Conservation (phyloP, 352 stramenopile genomes). For the Phytophthora tubulina region DNA sequence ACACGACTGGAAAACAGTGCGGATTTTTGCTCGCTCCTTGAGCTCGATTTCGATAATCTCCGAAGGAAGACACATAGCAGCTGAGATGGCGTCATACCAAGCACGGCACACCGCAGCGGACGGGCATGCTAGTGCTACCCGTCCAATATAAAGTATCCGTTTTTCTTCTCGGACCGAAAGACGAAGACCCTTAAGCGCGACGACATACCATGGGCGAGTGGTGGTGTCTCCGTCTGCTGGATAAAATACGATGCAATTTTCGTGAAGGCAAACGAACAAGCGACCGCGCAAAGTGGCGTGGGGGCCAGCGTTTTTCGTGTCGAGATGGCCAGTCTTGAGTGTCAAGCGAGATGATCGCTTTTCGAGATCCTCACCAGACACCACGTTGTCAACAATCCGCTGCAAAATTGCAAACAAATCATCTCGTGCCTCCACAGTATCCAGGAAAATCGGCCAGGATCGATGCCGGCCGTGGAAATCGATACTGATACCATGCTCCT, state of each 20-base stretch:
- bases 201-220: conserved; percentile 82
- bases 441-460: conserved; percentile 83
- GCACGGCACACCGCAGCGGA: conserved; percentile 62
- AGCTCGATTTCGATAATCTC: conserved; percentile 87
- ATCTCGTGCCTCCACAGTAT: conserved; percentile 76
- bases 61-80: conserved; percentile 63
- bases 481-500: conserved; percentile 78
- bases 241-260: conserved; percentile 85
- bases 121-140: conserved; percentile 64
- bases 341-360: conserved; percentile 72
- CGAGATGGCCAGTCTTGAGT: conserved; percentile 77
- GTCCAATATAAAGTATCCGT: conserved; percentile 67
- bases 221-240: conserved; percentile 71
- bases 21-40: conserved; percentile 77
- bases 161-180: conserved; percentile 77
- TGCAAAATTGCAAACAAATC: conserved; percentile 77
- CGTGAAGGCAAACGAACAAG: conserved; percentile 81
- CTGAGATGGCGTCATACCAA: conserved; percentile 80
- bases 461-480: conserved; percentile 73
- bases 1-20: conserved; percentile 68
- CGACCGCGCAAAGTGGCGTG: conserved; percentile 81
- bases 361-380: conserved; percentile 74
- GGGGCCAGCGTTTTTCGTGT: conserved; percentile 79
- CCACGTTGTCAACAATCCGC: conserved; percentile 74
- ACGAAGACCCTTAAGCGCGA: conserved; percentile 71